Conservation (phyloP, 371 early-diverging fungal species). For the Batkoa obscura region DNA sequence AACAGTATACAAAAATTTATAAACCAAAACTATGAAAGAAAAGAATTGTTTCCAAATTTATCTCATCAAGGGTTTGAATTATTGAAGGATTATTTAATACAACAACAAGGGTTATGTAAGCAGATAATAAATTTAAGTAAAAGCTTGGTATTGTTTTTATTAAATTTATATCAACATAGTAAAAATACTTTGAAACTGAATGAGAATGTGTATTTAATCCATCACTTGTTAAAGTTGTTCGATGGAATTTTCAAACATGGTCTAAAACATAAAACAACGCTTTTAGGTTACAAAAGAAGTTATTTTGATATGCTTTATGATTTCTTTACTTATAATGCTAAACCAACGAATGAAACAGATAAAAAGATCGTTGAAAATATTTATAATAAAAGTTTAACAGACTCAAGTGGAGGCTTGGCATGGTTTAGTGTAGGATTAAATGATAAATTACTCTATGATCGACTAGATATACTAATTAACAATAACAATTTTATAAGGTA, state of each 20-base stretch:
- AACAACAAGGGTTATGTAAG: neutral
- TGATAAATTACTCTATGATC: neutral
- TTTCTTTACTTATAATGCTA: neutral
- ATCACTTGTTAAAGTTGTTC: neutral
- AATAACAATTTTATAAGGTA: neutral
- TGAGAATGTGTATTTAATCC: neutral
- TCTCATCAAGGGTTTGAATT: neutral
- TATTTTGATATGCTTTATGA: constrained; percentile 1
- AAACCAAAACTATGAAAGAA: neutral
- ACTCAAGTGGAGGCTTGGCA: neutral
- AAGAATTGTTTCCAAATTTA: neutral
- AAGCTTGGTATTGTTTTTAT: too few relatives aligned
- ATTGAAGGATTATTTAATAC: neutral
- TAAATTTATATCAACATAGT: too few relatives aligned
- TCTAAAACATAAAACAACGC: constrained; percentile 1
- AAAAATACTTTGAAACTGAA: too few relatives aligned
- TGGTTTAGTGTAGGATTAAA: neutral
- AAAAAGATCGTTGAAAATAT: neutral
- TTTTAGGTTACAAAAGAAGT: neutral
- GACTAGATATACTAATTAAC: neutral
- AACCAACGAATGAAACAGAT: neutral
- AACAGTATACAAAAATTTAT: neutral
- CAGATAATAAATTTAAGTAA: too few relatives aligned
- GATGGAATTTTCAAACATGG: constrained; percentile 1
- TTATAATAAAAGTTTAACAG: neutral